Base-by-base conservation (phyloP, 805 yeast species). In the Zygosaccharomyces kombuchaensis region DNA sequence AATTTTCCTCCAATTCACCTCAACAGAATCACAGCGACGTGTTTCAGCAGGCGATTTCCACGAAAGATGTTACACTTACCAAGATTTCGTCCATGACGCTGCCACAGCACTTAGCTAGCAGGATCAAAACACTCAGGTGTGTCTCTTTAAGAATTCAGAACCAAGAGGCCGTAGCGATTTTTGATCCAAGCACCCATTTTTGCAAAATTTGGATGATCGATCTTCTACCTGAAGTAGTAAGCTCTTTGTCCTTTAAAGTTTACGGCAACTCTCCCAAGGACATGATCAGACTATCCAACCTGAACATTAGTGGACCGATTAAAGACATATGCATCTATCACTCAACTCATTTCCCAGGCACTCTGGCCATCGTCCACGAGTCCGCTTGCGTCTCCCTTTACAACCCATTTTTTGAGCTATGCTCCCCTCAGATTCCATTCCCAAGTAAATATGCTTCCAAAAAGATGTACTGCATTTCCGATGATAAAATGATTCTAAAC, bases 1-100 rank as follows among this genome's bases (percentile, higher is more conserved):
- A 54, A 47, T 59, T 45, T 52, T 57, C 37, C 37, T 60, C 41
- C 60, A 73, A 6, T 31, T 30, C 56, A n/a, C 35, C 45, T 3
- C 46, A 48, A 23, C 57, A 50, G 37, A 43, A 12, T n/a, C 47
- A 49, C 12, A 44, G 32, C 21, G 48, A 42, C 13, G 7, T 35
- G 22, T 32, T 50, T 1, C 40, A 40, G 25, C 55, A 56, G 32
- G 67, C 74, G 0, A 73, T 75, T 13, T 60, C 70, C 0, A 65
- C 81, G 32, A 86, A 84, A 54, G 95, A 87, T 60, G 74, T 83
- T 56, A 81, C 83, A n/a, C 66, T 87, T 48, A 79, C 89, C 0
- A 77, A 75, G 56, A 63, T 85, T 2, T 80, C 79, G 13, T 62
- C 76, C 0, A 57, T 67, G 14, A 54, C 55, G 1, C 64, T 71